Evolutionary conservation across 2,329 filamentous ascomycete genomes (phyloP), one percentile per base, ranked within the genome.

Genomic region (Rhexocercosporidium sp.): DNA sequence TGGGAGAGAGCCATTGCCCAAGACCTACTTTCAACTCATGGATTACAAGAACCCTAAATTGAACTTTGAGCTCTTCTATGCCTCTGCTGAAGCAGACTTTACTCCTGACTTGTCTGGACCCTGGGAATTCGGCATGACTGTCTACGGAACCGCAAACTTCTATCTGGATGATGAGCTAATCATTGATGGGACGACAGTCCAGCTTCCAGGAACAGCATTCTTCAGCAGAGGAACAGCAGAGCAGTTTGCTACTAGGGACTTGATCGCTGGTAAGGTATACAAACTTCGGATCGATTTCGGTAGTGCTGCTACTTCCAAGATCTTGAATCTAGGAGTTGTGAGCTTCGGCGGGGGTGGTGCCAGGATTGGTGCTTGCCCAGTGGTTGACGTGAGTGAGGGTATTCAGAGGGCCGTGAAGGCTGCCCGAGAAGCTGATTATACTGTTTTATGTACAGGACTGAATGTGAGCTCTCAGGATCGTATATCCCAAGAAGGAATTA

Each of bases 391-490:
- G 49, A 78, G 85, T 66, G 82, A 83, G n/a, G 85, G 89, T 73
- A 89, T 93, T 65, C 79, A 84, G 57, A 83, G 87, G 66, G 91
- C 92, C 0, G 89, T 90, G 0, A 82, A 85, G 41, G 82, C 90
- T 5, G 92, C 92, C 41, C 84, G 83, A 74, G 83, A 86, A 51
- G 89, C 90, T 0, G 92, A 94, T 64, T 89, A 93, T 75, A 92
- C 93, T 59, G 84, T 96, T 68, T 81, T 95, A 57, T 91, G 92
- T 75, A 89, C 89, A 1, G 92, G 93, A 1, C 84, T 95, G 60
- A 94, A 93, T 74, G 85, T 73, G 29, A 31, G 70, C 67, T 47
- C 34, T 73, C 7, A 41, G 46, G 57, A 3, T 14, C 8, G 5
- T 12, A 31, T 70, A 85, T 67, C 87, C 86, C 3, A 84, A 37